These are phyloP conservation scores for Auriscalpium microsporum DNA, from an alignment of 768 basidiomycete species.

Conservation along the genomic window DNA sequence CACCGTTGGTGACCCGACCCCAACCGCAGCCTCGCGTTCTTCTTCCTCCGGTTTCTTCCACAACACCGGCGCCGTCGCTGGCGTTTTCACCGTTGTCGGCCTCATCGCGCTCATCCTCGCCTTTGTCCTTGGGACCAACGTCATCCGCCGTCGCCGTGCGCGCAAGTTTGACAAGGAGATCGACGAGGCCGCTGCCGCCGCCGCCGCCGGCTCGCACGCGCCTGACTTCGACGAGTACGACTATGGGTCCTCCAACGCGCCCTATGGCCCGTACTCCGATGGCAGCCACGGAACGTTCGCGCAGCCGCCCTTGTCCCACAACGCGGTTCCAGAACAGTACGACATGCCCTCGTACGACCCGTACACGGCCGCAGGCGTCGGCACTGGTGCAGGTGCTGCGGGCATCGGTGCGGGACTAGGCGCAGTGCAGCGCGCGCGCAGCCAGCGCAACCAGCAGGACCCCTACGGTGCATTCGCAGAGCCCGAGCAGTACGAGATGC, in stretches of 20 bases:
- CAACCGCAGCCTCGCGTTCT: not conserved
- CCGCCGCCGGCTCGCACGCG: constrained; percentile 35
- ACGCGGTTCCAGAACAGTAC: constrained; percentile 36
- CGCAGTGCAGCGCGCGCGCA: constrained; percentile 22
- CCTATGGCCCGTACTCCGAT: constrained; percentile 35
- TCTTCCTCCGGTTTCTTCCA: constrained; percentile 48
- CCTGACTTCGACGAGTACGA: constrained; percentile 44
- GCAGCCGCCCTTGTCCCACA: constrained; percentile 27
- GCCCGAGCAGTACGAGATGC: constrained; percentile 17
- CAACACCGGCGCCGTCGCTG: constrained; percentile 67
- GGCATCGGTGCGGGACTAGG: constrained; percentile 29
- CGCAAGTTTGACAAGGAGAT: constrained; percentile 65
- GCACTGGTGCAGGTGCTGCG: constrained; percentile 26
- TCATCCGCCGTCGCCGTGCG: constrained; percentile 55
- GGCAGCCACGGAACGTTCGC: constrained; percentile 50
- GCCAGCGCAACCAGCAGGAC: constrained; percentile 22
- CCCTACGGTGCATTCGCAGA: constrained; percentile 34
- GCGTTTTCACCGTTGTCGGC: constrained; percentile 66
- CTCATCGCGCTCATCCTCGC: constrained; percentile 43
- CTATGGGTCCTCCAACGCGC: constrained; percentile 20
- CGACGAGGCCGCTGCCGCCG: constrained; percentile 62
- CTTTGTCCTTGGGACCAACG: constrained; percentile 44
- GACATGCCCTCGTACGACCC: constrained; percentile 35
- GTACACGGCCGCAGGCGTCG: constrained; percentile 20
- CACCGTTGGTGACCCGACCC: not conserved